Percentiles rank a stretch among this genome's conserved stretches.
phyloP scores from a whole-genome alignment of 2,329 filamentous ascomycete genomes.

The Ascochyta clinopodiicola region DNA sequence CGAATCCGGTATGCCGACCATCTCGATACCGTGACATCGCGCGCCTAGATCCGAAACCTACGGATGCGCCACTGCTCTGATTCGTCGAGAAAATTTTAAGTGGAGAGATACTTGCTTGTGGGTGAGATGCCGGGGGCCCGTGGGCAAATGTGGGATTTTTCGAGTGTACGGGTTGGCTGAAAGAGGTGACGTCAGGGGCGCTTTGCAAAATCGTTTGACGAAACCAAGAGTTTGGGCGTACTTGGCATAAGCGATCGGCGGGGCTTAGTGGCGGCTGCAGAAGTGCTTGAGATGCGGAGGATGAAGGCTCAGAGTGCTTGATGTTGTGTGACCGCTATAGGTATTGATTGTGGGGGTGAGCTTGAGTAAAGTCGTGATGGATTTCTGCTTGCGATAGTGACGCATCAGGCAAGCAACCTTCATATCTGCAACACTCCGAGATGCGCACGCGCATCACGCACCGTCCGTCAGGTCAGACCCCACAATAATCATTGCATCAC shows the following conservation, averaged over 20 bases:
- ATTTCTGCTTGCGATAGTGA: neutral
- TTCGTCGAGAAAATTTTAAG: neutral
- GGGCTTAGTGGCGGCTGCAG: constrained; percentile 9
- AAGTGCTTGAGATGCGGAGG: constrained; percentile 3
- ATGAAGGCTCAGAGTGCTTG: neutral
- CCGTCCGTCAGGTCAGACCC: constrained; percentile 4
- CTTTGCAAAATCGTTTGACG: neutral
- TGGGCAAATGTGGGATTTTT: neutral
- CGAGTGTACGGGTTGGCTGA: neutral
- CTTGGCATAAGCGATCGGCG: constrained; percentile 15
- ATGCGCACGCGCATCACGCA: neutral
- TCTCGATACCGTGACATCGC: constrained; percentile 5
- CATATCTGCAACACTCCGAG: neutral
- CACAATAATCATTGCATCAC: constrained; percentile 14
- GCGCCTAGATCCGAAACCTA: neutral
- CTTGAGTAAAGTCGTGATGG: neutral
- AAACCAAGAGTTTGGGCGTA: constrained; percentile 14
- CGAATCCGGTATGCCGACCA: neutral
- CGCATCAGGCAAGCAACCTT: neutral
- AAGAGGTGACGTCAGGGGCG: constrained; percentile 13
- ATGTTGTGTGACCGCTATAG: neutral
- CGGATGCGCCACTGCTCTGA: neutral
- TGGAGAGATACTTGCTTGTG: constrained; percentile 1
- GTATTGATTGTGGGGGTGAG: neutral
- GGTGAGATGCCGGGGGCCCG: constrained; percentile 15